Evolutionary conservation across 371 early-diverging fungal species (phyloP), one percentile per base, ranked within the genome.

Genomic region (Nosema muscidifuracis): DNA sequence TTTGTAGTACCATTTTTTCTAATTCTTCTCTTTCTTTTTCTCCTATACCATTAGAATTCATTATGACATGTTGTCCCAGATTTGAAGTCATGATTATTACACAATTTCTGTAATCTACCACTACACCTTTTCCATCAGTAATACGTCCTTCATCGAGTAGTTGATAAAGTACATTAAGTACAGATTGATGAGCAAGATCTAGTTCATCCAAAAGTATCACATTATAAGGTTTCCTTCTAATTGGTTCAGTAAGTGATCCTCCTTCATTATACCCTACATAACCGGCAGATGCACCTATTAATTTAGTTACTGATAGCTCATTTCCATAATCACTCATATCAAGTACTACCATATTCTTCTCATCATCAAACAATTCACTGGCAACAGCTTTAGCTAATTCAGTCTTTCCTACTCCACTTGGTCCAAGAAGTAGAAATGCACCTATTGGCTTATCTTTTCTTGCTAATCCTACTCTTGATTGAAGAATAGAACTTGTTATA

Each of bases 311-410:
- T 47, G 90, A 86, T 71, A 89, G 87, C 79, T 85, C 86, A 77
- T 89, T 89, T 89, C 89, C 88, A 82, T 90, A 89, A 80, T 93
- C 92, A 78, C 88, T 87, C 93, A 92, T 92, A 76, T 94, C 94
- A 55, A 92, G 85, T 40, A 92, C 87, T 30, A 91, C 86, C 74
- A 93, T 87, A 0, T 88, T 88, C 36, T 87, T 84, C 67, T 91
- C 89, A 36, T 87, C 88, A 76, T 91, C 89, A 79, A 92, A 92
- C 33, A 94, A 72, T 80, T 90, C 90, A 76, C 87, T 84, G 6
- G 92, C 89, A 47, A 95, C 79, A 0, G 91, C 87, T 76, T 93
- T 93, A 79, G 89, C 89, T 30, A 95, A 84, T 67, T 93, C 93
- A 0, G 90, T 91, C 80, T 91, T 91, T 38, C 91, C 91, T 31